Base-by-base conservation (phyloP, 495 filamentous ascomycete species). In the Penicillium chermesinum region DNA sequence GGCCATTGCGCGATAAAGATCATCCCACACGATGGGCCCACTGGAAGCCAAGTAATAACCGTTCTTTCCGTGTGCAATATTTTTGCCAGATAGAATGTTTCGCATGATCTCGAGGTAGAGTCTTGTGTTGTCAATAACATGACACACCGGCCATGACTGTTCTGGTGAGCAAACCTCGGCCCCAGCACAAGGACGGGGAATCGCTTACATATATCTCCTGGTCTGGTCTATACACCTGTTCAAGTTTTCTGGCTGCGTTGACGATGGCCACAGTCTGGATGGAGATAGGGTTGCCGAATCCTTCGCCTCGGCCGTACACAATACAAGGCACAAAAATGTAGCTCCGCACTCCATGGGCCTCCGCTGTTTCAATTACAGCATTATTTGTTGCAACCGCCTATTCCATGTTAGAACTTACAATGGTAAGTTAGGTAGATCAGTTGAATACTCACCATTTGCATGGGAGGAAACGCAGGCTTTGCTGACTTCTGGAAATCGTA, bases 31-130 rank as follows among this genome's bases (percentile, higher is more conserved):
- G 12, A 79, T 56, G 8, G 48, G 63, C 7, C 76, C 76, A 4
- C 71, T 57, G 1, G 74, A 47, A 10, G 71, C 74, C n/a, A 79
- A 66, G 49, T 70, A 79, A 46, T 73, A 79, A 0, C 76, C 75
- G 10, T 65, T 61, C 53, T 66, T 68, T 0, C 72, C 72, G 22
- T 70, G 38, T 1, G 59, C 61, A 1, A 63, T 61, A 6, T 74
- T 56, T 12, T 56, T 46, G 0, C 62, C 69, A 2, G 42, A 36
- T 14, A 79, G 55, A n/a, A 78, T 76, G 14, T 50, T 59, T 2
- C 63, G 62, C 17, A 76, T 43, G 3, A 78, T 62, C 12, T 67
- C 54, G 10, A 75, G 39, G 42, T 77, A 78, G 2, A 77, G 55
- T 0, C 38, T 55, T 0, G 67, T 61, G 17, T 65, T 77, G 43